phyloP scores from a whole-genome alignment of 371 early-diverging fungal genomes.

The Mucor saturninus region DNA sequence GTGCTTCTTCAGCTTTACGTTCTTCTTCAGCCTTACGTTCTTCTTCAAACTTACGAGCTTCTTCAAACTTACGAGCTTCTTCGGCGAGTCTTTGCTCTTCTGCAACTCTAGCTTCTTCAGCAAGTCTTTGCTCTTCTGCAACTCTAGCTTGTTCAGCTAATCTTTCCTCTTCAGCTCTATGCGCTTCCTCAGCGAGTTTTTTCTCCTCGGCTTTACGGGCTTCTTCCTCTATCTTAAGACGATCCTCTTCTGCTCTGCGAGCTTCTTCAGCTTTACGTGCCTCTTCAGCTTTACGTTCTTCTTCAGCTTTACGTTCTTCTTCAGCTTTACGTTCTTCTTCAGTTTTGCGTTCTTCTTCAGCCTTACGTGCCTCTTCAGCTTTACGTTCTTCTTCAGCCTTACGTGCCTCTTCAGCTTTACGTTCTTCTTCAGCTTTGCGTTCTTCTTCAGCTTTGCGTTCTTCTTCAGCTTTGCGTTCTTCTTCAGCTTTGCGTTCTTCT shows the following conservation, averaged over 20 bases:
- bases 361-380: slow-evolving; percentile 9
- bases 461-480: slow-evolving; percentile 14
- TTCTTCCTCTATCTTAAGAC: slow-evolving; percentile 1
- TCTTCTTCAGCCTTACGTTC: background rate
- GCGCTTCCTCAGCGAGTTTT: slow-evolving; percentile 10
- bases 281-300: slow-evolving; percentile 7
- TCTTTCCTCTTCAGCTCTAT: slow-evolving; percentile 10
- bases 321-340: slow-evolving; percentile 15
- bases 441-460: slow-evolving; percentile 12
- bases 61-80: slow-evolving; percentile 7
- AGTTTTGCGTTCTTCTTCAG: background rate
- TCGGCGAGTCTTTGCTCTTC: slow-evolving; percentile 6
- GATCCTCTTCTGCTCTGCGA: slow-evolving; percentile 1
- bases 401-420: slow-evolving; percentile 15
- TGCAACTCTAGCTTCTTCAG: background rate
- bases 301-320: slow-evolving; percentile 15
- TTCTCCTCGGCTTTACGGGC: slow-evolving; percentile 8
- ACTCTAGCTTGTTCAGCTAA: slow-evolving; percentile 5
- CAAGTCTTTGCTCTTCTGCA: slow-evolving; percentile 5
- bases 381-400: slow-evolving; percentile 11
- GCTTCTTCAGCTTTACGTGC: slow-evolving; percentile 9
- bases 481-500: slow-evolving; percentile 11
- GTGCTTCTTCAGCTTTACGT: slow-evolving; percentile 6
- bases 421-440: slow-evolving; percentile 15
- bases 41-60: background rate